Evolutionary conservation across 73 alveolate genomes (phyloP), one percentile per base, ranked within the genome.

Genomic region (Paramecium bursaria): DNA sequence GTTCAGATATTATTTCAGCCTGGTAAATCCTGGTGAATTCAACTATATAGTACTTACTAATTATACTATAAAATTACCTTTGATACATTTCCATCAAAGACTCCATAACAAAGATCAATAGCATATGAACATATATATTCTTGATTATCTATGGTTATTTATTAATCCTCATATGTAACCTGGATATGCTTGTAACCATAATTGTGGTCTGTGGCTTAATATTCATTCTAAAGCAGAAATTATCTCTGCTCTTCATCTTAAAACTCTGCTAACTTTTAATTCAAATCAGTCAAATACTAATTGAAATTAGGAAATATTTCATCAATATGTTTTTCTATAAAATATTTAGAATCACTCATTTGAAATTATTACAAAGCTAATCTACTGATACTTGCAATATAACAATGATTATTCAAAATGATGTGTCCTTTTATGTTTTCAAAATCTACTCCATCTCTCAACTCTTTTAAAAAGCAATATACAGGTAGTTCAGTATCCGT

Each of bases 351-450:
- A 11, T 0, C 50, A 57, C 17, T 57, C 49, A 11, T 29, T 30
- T 39, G 44, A 11, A 67, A 67, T 9, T 53, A 67, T 67, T 67
- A 21, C 17, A 39, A 67, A 7, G 82, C 82, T 4, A 67, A 39
- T 0, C 26, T 25, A 17, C 82, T 67, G 7, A 67, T 42, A 10
- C 82, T 57, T 67, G 26, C 4, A 7, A 67, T 67, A 0, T 39
- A 39, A 25, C 44, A 42, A 19, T 67, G 44, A 15, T 67, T 57
- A 42, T 67, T 57, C 1, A 67, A 17, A 39, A 67, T 31, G 19
- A 67, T 35, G 14, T 67, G 82, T 42, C 82, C 82, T 21, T 57
- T 67, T 1, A 67, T 42, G 44, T 67, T 67, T 21, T 67, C 82
- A 42, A 67, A 67, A 2, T 19, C 11, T 15, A 53, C 82, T 9